Evolutionary conservation across 495 filamentous ascomycete species (phyloP), one percentile per base, ranked within the genome.

Genomic region (Neurospora tetraspora): DNA sequence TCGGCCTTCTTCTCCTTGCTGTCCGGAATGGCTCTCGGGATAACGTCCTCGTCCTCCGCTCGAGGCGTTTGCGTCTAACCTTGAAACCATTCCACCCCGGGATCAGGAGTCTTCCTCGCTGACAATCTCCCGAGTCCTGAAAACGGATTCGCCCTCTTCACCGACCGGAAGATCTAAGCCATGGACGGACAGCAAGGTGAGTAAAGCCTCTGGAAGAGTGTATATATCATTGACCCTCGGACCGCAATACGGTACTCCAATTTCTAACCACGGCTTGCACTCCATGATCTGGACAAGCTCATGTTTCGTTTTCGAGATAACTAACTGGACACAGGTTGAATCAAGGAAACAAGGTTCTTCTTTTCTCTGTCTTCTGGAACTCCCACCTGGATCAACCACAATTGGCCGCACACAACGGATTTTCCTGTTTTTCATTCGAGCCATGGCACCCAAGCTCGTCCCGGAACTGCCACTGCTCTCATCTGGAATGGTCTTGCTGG

Each of bases 101-200:
- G 42, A 71, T 72, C 47, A 27, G 68, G 70, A 73, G 73, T 73
- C 39, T 70, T 61, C 61, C 42, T 43, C 69, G 68, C 73, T 74
- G 59, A 73, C 23, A 71, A 34, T 65, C 53, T 72, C 47, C 70
- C 47, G 71, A 71, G 18, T 71, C 68, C 40, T 65, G 69, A 59
- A 36, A 73, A 69, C 39, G 70, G n/a, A 72, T 61, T 74, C 71
- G n/a, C 43, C 53, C 71, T 59, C 71, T 61, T 36, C 31, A 61
- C 73, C 79, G 78, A 78, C 73, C 81, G 78, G 80, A 75, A 73
- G 72, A 53, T 65, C 73, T 73, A 75, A 74, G 79, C 78, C 73
- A 73, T 70, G 77, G 79, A 82, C 79, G 81, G 83, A 82, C 83
- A 85, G 83, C 83, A 80, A 83, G 83, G 83, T 86, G 81, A 86